A percentile compares a stretch with the other conserved stretches of the same genome.
Evolutionary conservation across 495 filamentous ascomycete genomes (phyloP).

Genomic region (Apiosordaria backusii): DNA sequence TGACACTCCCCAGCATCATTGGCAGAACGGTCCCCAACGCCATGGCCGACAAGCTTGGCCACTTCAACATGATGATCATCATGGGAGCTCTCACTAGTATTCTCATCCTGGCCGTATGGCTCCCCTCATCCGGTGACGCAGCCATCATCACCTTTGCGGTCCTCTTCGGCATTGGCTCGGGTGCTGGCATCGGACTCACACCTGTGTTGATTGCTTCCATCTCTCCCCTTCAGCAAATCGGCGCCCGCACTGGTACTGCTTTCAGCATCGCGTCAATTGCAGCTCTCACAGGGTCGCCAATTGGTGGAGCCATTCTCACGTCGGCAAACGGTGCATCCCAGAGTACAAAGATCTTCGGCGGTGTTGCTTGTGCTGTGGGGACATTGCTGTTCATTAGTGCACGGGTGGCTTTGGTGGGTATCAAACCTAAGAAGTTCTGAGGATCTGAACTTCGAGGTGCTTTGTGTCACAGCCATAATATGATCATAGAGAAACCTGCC

Average conservation of each 20-base stretch:
- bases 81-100: conserved; percentile 52
- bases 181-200: conserved; percentile 26
- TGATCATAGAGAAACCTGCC: neutral
- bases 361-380: neutral
- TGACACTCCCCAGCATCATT: neutral
- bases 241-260: conserved; percentile 21
- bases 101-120: conserved; percentile 59
- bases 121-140: conserved; percentile 48
- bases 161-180: conserved; percentile 57
- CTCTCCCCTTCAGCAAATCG: conserved; percentile 24
- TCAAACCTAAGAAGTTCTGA: neutral
- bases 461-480: neutral
- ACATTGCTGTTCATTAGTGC: neutral
- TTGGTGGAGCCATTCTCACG: conserved; percentile 15
- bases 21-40: neutral
- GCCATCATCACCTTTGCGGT: conserved; percentile 57
- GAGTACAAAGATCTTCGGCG: neutral
- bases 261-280: conserved; percentile 31
- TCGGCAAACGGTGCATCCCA: neutral
- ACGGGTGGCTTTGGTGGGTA: neutral
- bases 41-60: conserved; percentile 60
- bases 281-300: conserved; percentile 16
- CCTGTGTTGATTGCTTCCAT: conserved; percentile 24
- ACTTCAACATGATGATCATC: conserved; percentile 57
- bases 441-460: neutral